Conservation (phyloP, 106 monocot species). For the Dendrobium nobile region DNA sequence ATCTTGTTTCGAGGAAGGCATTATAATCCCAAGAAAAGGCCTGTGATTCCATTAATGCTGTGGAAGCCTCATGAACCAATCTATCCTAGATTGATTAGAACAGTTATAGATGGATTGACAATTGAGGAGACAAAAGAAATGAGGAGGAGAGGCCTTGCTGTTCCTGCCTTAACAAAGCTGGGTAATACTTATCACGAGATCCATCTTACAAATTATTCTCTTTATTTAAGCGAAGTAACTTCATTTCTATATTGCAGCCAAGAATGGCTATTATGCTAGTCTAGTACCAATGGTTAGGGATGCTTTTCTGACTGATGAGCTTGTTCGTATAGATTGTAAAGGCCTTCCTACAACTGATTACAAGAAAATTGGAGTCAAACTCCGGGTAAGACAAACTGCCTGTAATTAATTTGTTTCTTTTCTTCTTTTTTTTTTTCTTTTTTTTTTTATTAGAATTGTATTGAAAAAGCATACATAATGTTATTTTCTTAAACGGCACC, state of each 20-base stretch:
- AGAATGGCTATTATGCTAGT: slow-evolving; percentile 95
- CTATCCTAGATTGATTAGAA: slow-evolving; percentile 88
- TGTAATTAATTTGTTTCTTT: not conserved
- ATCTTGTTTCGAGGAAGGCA: slow-evolving; percentile 83
- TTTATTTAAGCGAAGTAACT: not conserved
- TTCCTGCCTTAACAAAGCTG: slow-evolving; percentile 79
- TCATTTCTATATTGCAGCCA: slow-evolving; percentile 45
- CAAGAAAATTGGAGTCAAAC: slow-evolving; percentile 90
- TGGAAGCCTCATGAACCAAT: slow-evolving; percentile 97
- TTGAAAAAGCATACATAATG: not conserved
- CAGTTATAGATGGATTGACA: slow-evolving; percentile 70
- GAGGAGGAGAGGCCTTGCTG: slow-evolving; percentile 76
- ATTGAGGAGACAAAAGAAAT: slow-evolving; percentile 91
- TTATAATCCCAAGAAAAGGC: slow-evolving; percentile 86
- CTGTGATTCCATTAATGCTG: slow-evolving; percentile 86
- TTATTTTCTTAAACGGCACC: too few relatives aligned
- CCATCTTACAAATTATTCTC: not conserved
- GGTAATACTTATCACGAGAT: slow-evolving; percentile 31
- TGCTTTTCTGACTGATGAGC: slow-evolving; percentile 82
- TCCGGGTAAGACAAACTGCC: slow-evolving; percentile 44
- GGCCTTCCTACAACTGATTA: slow-evolving; percentile 80
- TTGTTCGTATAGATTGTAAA: slow-evolving; percentile 89
- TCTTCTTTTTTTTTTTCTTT: not conserved
- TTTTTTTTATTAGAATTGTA: not conserved
- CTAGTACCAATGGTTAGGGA: slow-evolving; percentile 91